These are phyloP conservation scores for Penicillium subrubescens DNA, from an alignment of 495 filamentous ascomycete genomes.

Conservation along the genomic window DNA sequence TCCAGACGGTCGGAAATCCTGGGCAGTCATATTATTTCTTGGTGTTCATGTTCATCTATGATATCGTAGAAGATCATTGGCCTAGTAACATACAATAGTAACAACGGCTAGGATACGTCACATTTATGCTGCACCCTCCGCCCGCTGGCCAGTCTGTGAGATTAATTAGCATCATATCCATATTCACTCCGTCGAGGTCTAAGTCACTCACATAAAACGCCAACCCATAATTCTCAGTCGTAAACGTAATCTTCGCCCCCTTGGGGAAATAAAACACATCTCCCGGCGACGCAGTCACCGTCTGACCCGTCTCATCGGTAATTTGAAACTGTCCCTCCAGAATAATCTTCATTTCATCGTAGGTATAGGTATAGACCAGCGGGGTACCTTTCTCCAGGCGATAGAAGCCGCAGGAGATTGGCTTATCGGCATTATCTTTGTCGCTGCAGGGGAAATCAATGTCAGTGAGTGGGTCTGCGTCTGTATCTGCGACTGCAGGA, in stretches of 20 bases:
- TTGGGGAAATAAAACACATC: conserved; percentile 82
- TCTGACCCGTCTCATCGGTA: conserved; percentile 68
- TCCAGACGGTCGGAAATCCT: neutral
- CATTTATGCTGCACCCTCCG: conserved; percentile 39
- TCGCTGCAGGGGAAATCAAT: conserved; percentile 38
- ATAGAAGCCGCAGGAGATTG: conserved; percentile 72
- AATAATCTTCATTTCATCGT: conserved; percentile 82
- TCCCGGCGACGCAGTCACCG: conserved; percentile 65
- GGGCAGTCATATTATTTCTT: neutral
- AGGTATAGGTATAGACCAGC: conserved; percentile 73
- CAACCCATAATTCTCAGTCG: conserved; percentile 67
- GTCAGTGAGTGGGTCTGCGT: conserved; percentile 2
- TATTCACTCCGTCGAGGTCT: neutral
- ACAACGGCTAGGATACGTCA: conserved; percentile 2
- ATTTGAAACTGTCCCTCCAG: conserved; percentile 77
- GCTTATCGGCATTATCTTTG: conserved; percentile 59
- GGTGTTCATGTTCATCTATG: neutral
- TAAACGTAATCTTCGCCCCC: conserved; percentile 76
- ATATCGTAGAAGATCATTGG: neutral
- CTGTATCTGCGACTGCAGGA: neutral
- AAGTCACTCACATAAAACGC: conserved; percentile 60
- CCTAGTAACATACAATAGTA: neutral
- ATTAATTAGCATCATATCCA: conserved; percentile 16
- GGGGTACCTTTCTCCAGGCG: conserved; percentile 73
- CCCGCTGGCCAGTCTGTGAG: conserved; percentile 47